Base-by-base conservation (phyloP, 192 early-diverging fungal species). In the Spizellomyces sp. region DNA sequence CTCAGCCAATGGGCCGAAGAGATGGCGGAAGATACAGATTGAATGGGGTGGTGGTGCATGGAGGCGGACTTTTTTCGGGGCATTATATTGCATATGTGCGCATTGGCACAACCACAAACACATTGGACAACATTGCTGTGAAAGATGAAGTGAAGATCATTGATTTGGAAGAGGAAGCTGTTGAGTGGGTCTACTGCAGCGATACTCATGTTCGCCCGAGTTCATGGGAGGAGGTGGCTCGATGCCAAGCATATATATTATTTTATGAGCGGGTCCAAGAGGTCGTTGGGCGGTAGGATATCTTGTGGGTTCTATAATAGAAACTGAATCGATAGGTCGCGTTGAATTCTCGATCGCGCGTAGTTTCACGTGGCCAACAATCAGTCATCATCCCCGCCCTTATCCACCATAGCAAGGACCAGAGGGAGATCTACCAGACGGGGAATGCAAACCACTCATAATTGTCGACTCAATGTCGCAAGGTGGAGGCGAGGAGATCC, bases 51-150 rank as follows among this genome's bases (percentile, higher is more conserved):
- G 79, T 84, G 14, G 83, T 84, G 14, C 83, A 84, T 69, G 15
- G 65, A 4, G 83, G 83, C 9, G 69, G 62, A 5, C 56, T 84
- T 27, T 79, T 78, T 73, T 77, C 75, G 9, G 83, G 83, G 1
- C 83, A 84, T 50, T 84, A 82, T 68, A 57, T 76, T 17, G 75
- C 83, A 15, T 84, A 76, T 60, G 73, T 80, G 27, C 67, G 83
- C 6, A 45, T 77, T 14, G 17, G 14, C 54, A 8, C 9, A n/a
- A 15, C 0, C 21, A 36, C 75, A 8, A 9, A 8, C 21, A 45
- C 45, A 52, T 9, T n/a, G 14, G 45, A 66, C 44, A 58, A 73
- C 17, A 19, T 5, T 15, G 66, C 69, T 71, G 52, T 63, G 9
- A 52, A 68, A 5, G 27, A 36, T 36, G 27, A 36, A 36, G 66